Evolutionary conservation across 345 rosid genomes (phyloP), one percentile per base, ranked within the genome.

Genomic region (Mallotus nudiflorus): DNA sequence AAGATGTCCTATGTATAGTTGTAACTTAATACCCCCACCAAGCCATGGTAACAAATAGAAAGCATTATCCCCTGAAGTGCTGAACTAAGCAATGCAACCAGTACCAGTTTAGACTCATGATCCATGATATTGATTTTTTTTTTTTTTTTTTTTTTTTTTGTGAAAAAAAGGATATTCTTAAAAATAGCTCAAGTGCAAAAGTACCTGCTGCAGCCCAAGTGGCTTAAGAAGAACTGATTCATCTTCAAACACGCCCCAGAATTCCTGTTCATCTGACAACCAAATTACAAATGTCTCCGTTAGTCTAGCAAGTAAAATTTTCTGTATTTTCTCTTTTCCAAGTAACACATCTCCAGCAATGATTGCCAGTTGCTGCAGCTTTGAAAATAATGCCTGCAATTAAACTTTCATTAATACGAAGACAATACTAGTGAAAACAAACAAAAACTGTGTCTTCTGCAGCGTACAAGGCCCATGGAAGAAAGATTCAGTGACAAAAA

Each of bases 231-330:
- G 87, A 80, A 89, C 77, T 39, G 93, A 82, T 69, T 85, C 83
- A 77, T 95, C 91, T 81, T 89, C 98, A 37, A 95, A 90, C 51
- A 88, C 91, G 59, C 88, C 84, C 99, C 99, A 95, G 80, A 92
- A 95, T 56, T 95, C 96, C 63, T 92, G 92, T 77, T 95, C 99
- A 70, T 92, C 83, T 15, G 97, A 89, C 72, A 95, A 75, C 99
- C 99, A 94, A 74, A 95, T 95, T 51, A 95, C 80, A 65, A 95
- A 97, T 16, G 98, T 95, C 79, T 95, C 99, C 1, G 99, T 95
- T 67, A 95, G 79, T 81, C 98, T 89, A 29, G 99, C 97, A 16
- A 95, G 94, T 79, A 95, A 79, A 77, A 83, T 80, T 79, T 95
- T 95, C 75, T 95, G 99, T 75, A 95, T 80, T 75, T 90, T 95